Base-by-base conservation (phyloP, 176 grass and related monocot species). In the Ensete glaucum region DNA sequence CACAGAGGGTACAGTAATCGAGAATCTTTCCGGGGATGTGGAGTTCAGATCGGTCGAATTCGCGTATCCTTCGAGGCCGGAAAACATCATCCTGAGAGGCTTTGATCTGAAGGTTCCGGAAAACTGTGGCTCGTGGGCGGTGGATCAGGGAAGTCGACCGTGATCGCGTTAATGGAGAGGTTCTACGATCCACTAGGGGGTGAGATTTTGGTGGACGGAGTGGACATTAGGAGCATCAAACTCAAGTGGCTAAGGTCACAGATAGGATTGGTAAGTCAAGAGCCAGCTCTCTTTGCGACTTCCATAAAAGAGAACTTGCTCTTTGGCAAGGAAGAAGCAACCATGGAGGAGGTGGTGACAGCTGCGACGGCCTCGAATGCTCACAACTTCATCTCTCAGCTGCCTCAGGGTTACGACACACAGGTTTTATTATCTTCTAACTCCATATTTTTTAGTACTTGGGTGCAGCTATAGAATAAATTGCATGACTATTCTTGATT, bases 221-320 rank as follows among this genome's bases (percentile, higher is more conserved):
- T 87, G 9, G 69, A 87, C 50, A 80, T 83, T 74, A 87, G 76
- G 59, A 81, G 52, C 23, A 48, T 87, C 50, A 54, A 75, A 5
- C 63, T 83, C 22, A 63, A 69, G 21, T 83, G 66, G 81, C 76
- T 89, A 25, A 72, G 87, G 66, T 72, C 67, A 11, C 51, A 83
- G 57, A 89, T 89, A 73, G 87, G 87, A 19, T 74, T 86, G 80
- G 83, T 89, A 74, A 83, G 79, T 60, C 80, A 86, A 52, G 87
- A 89, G 73, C 87, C 87, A 29, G 16, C 82, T 55, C n/a, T n/a
- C 16, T 89, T 89, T 53, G 82, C 75, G 78, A 81, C 80, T 12
- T 82, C 87, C 11, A 85, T 85, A 50, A 78, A 76, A 12, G 87
- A 89, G 63, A 89, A 89, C 56, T 83, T 89, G 76, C 53, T 78